Base-by-base conservation (phyloP, 2,329 filamentous ascomycete species). In the Iodosphaeria phyllophila region DNA sequence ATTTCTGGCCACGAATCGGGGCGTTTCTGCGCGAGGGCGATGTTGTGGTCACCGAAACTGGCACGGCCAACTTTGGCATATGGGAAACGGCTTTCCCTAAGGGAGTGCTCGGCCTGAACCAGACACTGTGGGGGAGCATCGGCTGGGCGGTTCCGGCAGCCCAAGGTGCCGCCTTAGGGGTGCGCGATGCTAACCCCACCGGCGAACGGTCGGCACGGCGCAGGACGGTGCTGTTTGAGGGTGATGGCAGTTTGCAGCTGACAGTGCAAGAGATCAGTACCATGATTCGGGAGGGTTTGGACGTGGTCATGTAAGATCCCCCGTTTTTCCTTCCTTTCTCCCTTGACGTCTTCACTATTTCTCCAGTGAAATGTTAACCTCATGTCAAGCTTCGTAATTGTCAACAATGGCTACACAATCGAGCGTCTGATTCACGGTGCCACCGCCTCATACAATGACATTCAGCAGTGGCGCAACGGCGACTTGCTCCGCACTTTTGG, bases 401-500 rank as follows among this genome's bases (percentile, higher is more conserved):
- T 77, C 59, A 91, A 91, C 45, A 69, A 84, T 20, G 83, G 83
- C 8, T 92, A 78, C 52, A 89, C 82, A 7, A 89, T 91, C 44
- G 83, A 92, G 52, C 70, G 83, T 16, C 77, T 69, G 46, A 91
- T 92, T 40, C 82, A 92, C 48, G 80, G 80, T 26, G 75, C 75
- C 69, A 58, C 83, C 6, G 77, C 67, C 16, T 46, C 43, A 14
- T 92, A 92, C 56, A 92, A 92, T 42, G 78, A 92, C 42, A 72
- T 92, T 28, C 60, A 65, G 30, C 47, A 56, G 8, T 92, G 83
- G 83, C 59, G 74, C 25, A 77, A 74, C 56, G 69, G 67, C 44
- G 66, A 70, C 12, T 49, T 83, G 0, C 63, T 77, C 3, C 56
- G 58, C 4, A 65, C 68, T 1, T 82, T 89, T 41, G 75, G 77